Evolutionary conservation across 1,284 basidiomycete genomes (phyloP), one percentile per base, ranked within the genome.

Genomic region (Marasmius tenuissimus): DNA sequence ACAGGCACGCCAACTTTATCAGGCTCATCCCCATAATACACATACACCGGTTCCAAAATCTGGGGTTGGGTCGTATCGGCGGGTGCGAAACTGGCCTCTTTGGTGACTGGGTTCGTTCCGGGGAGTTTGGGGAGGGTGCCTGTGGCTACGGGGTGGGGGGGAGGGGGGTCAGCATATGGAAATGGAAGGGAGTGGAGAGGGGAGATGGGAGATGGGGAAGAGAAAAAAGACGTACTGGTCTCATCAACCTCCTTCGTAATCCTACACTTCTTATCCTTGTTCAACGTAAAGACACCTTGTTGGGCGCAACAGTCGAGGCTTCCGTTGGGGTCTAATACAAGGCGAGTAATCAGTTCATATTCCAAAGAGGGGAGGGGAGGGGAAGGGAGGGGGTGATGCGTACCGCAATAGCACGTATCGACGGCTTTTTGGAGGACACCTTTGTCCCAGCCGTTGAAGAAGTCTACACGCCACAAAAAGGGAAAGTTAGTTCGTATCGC

Each of bases 381-480:
- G 11, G 34, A 33, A 22, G 38, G 14, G 9, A 42, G 18, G 3
- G 14, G 14, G 35, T 37, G 4, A 16, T 72, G 81, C 1, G 68
- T 67, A 64, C 79, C 76, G 69, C 80, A 82, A 61, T 77, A 69
- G 61, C 81, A 83, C 8, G 75, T 69, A 60, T 81, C 71, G 35
- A 84, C 75, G 18, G 79, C 82, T 12, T 72, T 75, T 63, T 80
- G 75, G 18, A 84, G 76, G 34, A 81, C 77, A 59, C 73, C 76
- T 5, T 65, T 56, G 52, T 82, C 75, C 83, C 83, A 84, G 22
- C 82, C 82, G 65, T 83, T 81, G 63, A 80, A 69, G 70, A 81
- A 84, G 64, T 84, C 82, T 78, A 47, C 8, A 52, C 11, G n/a
- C n/a, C n/a, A n/a, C n/a, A n/a, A n/a, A 49, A n/a, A 37, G 27